A percentile compares a stretch with the other conserved stretches of the same genome.
phyloP scores from a whole-genome alignment of 345 rosid species.

The Brassica nigra region DNA sequence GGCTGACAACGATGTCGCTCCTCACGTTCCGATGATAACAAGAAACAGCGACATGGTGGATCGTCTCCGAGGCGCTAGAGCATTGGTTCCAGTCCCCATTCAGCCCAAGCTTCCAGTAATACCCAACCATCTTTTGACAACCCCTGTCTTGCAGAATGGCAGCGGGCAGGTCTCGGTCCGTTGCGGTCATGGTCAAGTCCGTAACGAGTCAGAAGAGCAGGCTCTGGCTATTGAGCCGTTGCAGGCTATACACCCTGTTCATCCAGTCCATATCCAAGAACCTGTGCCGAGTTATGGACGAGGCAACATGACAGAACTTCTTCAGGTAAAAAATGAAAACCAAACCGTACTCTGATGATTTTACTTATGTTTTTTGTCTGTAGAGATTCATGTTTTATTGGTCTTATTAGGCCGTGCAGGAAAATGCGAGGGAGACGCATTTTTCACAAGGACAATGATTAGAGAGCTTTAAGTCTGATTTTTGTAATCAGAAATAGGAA shows the following conservation, averaged over 20 bases:
- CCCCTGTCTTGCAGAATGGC: constrained; percentile 59
- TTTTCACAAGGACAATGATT: constrained; percentile 37
- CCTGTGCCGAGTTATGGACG: constrained; percentile 57
- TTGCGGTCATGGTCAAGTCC: constrained; percentile 35
- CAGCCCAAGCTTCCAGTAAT: constrained; percentile 42
- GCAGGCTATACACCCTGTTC: constrained; percentile 56
- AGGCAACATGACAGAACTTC: constrained; percentile 84
- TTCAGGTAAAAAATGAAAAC: constrained; percentile 59
- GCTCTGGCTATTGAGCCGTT: constrained; percentile 71
- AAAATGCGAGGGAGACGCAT: constrained; percentile 60
- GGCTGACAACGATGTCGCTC: constrained; percentile 69
- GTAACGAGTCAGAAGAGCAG: constrained; percentile 49
- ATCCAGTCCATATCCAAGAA: constrained; percentile 46
- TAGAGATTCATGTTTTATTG: constrained; percentile 21
- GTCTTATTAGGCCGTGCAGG: constrained; percentile 82
- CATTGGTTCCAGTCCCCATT: constrained; percentile 35
- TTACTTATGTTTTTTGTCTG: neutral
- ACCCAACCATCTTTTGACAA: constrained; percentile 42
- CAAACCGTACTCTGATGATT: neutral
- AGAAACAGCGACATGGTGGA: constrained; percentile 55
- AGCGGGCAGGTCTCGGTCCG: constrained; percentile 25
- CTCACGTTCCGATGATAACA: constrained; percentile 67
- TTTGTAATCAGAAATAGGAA: constrained; percentile 39
- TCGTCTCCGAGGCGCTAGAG: constrained; percentile 42
- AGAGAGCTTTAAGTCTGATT: constrained; percentile 30